phyloP scores from a whole-genome alignment of 257 asterid genomes.

The Nicotiana obtusifolia region DNA sequence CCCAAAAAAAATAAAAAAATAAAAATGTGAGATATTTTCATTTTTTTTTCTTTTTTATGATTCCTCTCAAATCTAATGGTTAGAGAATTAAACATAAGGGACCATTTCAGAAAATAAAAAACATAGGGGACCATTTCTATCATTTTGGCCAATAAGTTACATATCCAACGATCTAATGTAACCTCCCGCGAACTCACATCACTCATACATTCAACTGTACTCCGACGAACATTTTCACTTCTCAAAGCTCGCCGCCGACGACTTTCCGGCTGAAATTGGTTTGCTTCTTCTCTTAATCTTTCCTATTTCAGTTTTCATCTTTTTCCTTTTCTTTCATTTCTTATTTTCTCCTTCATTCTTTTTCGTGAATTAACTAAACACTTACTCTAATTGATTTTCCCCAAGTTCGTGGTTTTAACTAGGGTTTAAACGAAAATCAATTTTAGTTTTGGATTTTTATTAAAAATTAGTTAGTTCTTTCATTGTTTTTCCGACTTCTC shows the following conservation, averaged over 20 bases:
- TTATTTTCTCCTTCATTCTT: neutral
- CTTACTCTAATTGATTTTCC: neutral
- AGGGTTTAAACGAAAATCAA: neutral
- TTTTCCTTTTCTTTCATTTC: neutral
- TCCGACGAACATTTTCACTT: neutral
- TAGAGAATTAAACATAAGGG: too few species aligned
- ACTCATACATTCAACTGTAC: neutral
- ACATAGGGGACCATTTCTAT: neutral
- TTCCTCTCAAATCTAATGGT: too few species aligned
- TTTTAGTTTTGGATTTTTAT: neutral
- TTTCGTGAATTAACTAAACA: neutral
- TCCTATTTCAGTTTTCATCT: neutral
- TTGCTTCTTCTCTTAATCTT: neutral
- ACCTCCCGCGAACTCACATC: slow-evolving; percentile 10
- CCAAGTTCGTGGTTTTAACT: neutral
- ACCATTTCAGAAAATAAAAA: too few species aligned
- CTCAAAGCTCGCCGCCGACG: neutral
- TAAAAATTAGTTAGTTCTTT: neutral
- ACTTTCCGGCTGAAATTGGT: neutral
- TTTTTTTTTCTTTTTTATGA: too few species aligned
- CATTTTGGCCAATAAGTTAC: neutral
- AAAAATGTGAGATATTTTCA: too few species aligned
- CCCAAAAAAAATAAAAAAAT: too few species aligned
- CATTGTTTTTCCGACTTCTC: neutral
- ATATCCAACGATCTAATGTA: neutral